Base-by-base conservation (phyloP, 2,329 filamentous ascomycete genomes). In the Cylindrodendrum hubeiense region DNA sequence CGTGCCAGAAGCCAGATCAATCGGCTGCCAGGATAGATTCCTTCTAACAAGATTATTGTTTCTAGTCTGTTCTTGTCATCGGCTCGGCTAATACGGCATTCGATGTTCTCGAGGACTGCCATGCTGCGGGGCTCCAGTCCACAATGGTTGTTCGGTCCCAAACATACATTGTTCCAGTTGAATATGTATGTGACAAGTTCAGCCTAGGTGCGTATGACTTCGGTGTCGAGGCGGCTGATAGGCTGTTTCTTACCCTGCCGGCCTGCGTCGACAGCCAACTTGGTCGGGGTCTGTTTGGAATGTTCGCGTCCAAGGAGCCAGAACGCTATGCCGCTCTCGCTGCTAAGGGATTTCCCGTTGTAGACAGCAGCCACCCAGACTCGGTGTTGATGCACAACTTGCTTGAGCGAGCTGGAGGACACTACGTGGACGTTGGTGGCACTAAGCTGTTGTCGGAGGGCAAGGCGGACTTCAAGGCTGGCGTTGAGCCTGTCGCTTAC, bases 61-160 rank as follows among this genome's bases (percentile, higher is more conserved):
- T 3, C 2, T 3, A 71, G 68, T 71, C 68, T 0, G 61, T 68
- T 2, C 43, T 67, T 8, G 13, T 71, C 0, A 28, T 69, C 13
- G 69, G 66, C 3, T 71, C 69, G 2, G 67, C 68, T 15, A 71
- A 63, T 13, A 69, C 69, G 0, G 68, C 55, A 1, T 71, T 71
- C 7, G 67, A 71, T 5, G 28, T 71, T 2, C n/a, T 71, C 3
- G 53, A 41, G 2, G 67, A 71, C 10, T 71, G 64, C 10, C 12
- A 71, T 1, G 4, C 15, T 1, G 64, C 61, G 0, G 61, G 64
- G 1, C 53, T 69, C 0, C 0, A 59, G 12, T 2, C 44, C 1
- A 64, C 47, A 1, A 71, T 71, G 56, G 34, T 54, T 7, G 56
- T 56, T 5, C 53, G 68, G 2, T 71, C 69, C 0, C 67, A 68